These are phyloP conservation scores for Nicotiana tabacum DNA, from an alignment of 257 asterid species.

Conservation along the genomic window DNA sequence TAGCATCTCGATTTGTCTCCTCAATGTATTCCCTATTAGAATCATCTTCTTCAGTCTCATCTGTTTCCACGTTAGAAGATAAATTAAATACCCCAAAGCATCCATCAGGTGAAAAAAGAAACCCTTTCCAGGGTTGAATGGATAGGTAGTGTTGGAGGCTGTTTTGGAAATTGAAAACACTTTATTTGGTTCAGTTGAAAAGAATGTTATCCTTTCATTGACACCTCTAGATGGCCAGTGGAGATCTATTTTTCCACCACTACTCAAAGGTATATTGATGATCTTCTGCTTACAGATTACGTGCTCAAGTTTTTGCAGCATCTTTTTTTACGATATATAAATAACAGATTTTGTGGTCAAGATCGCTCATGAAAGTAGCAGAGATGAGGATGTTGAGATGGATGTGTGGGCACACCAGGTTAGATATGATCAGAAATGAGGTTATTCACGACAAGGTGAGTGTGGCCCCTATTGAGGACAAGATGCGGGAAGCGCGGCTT, in stretches of 20 bases:
- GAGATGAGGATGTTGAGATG: no score
- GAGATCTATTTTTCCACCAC: not conserved
- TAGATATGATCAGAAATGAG: no score
- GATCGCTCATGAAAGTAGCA: no score
- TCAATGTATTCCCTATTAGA: constrained; percentile 77
- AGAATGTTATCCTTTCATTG: not conserved
- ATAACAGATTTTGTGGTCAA: not conserved
- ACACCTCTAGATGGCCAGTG: not conserved
- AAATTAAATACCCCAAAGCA: constrained; percentile 15
- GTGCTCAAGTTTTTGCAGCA: not conserved
- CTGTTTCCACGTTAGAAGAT: constrained; percentile 35
- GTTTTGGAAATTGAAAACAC: not conserved
- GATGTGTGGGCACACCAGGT: no score
- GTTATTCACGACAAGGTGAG: no score
- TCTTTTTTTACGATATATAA: not conserved
- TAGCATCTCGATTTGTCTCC: constrained; percentile 76
- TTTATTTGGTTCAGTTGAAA: not conserved
- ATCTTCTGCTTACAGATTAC: not conserved
- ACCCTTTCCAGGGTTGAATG: not conserved
- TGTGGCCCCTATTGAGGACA: no score
- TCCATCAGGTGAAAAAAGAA: not conserved
- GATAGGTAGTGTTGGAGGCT: not conserved
- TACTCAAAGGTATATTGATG: not conserved
- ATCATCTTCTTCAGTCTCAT: constrained; percentile 74
- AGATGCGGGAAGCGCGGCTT: no score